These are phyloP conservation scores for Adiantum capillusveneris DNA, from an alignment of 75 land plant species.

Conservation along the genomic window DNA sequence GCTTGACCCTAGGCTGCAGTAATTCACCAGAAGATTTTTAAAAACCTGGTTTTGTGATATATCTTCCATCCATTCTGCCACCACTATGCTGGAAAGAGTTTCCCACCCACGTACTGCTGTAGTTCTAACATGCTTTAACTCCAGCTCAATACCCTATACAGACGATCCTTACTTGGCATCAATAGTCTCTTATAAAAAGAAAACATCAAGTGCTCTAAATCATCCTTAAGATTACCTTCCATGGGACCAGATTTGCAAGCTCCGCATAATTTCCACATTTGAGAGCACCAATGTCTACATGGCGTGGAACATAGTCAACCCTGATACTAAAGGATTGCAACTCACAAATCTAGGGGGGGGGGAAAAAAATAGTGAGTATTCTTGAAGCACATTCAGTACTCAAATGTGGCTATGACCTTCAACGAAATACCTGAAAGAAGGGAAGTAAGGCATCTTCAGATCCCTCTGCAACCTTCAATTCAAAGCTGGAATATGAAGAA, in stretches of 20 bases:
- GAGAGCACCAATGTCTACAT: constrained; percentile 64
- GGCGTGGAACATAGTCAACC: constrained; percentile 78
- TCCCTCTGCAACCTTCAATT: constrained; percentile 10
- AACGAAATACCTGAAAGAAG: constrained; percentile 67
- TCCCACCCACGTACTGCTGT: constrained; percentile 83
- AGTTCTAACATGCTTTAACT: constrained; percentile 70
- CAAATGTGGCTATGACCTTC: not conserved
- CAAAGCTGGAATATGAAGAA: not conserved
- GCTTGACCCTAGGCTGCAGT: too few relatives aligned
- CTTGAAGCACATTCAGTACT: too few relatives aligned
- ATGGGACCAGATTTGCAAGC: constrained; percentile 75
- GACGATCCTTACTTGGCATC: too few relatives aligned
- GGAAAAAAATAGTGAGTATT: not conserved
- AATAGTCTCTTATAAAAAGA: too few relatives aligned
- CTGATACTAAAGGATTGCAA: constrained; percentile 60
- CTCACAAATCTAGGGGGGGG: constrained; percentile 89
- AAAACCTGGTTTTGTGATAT: constrained; percentile 93
- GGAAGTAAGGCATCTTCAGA: constrained; percentile 67
- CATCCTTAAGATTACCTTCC: constrained; percentile 83
- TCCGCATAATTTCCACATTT: constrained; percentile 74
- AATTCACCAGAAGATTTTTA: too few relatives aligned
- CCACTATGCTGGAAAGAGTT: constrained; percentile 56
- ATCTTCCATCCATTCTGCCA: constrained; percentile 94
- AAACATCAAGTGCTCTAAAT: too few relatives aligned
- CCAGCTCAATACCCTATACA: constrained; percentile 76